A percentile compares a stretch with the other conserved stretches of the same genome.
phyloP scores from a whole-genome alignment of 768 basidiomycete species.

The Tricholoma terreum region DNA sequence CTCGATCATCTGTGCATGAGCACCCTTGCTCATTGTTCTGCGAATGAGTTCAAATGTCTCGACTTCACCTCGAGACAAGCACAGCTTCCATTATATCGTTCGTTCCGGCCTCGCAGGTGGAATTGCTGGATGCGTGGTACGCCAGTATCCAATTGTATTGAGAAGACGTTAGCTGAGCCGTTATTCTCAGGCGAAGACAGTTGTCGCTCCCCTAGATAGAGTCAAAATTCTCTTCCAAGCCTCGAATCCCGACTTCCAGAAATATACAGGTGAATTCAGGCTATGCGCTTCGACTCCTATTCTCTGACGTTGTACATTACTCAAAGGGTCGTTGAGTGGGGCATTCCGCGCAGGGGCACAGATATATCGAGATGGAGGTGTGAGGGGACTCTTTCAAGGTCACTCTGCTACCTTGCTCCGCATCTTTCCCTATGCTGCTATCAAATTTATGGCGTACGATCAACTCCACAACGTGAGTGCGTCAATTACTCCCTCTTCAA shows the following conservation, averaged over 20 bases:
- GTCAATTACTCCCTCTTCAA: not conserved
- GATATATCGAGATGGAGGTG: slow-evolving; percentile 67
- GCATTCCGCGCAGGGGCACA: slow-evolving; percentile 70
- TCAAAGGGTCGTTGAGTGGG: slow-evolving; percentile 81
- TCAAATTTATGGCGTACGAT: slow-evolving; percentile 97
- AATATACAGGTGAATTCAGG: slow-evolving; percentile 76
- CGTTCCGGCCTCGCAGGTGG: slow-evolving; percentile 92
- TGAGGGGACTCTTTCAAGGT: slow-evolving; percentile 87
- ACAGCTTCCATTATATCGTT: slow-evolving; percentile 57
- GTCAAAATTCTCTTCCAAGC: slow-evolving; percentile 99
- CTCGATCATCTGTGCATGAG: slow-evolving; percentile 29
- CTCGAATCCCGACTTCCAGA: slow-evolving; percentile 89
- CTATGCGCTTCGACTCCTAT: slow-evolving; percentile 19
- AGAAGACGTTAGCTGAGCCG: not conserved
- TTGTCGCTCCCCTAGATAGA: slow-evolving; percentile 92
- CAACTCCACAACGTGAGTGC: slow-evolving; percentile 68
- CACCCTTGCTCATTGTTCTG: slow-evolving; percentile 23
- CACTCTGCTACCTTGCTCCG: slow-evolving; percentile 93
- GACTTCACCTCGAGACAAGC: slow-evolving; percentile 46
- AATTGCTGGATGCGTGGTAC: slow-evolving; percentile 87
- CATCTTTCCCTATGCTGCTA: slow-evolving; percentile 94
- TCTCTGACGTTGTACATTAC: not conserved
- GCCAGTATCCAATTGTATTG: slow-evolving; percentile 29
- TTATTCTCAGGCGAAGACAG: slow-evolving; percentile 76
- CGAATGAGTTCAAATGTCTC: slow-evolving; percentile 64